phyloP scores from a whole-genome alignment of 257 asterid genomes.

The Euphrasia confusa region DNA sequence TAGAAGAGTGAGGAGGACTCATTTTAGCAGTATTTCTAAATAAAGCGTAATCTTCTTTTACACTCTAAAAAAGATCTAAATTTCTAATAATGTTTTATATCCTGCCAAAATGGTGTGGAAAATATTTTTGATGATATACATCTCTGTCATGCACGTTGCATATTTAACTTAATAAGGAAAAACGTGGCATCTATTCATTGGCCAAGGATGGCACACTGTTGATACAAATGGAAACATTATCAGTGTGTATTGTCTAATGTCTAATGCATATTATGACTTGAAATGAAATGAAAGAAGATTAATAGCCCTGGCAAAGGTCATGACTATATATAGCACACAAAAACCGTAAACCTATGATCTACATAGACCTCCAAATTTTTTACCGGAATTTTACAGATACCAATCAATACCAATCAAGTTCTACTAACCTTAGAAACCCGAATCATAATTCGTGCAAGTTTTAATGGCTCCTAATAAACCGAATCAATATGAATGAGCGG shows the following conservation, averaged over 20 bases:
- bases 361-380: conserved; percentile 22
- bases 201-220: conserved; percentile 25
- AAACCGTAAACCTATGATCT: conserved; percentile 1
- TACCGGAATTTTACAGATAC: not conserved
- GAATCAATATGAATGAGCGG: too few species aligned
- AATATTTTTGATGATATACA: not conserved
- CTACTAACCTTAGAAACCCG: conserved; percentile 26
- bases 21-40: too few species aligned
- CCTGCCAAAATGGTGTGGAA: conserved; percentile 6
- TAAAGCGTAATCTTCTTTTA: too few species aligned
- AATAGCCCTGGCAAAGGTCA: not conserved
- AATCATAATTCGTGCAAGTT: conserved; percentile 29
- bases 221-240: conserved; percentile 7
- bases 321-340: not conserved
- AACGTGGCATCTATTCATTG: conserved; percentile 25
- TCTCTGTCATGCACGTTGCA: conserved; percentile 22
- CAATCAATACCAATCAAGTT: too few species aligned
- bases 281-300: not conserved
- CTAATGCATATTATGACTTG: not conserved
- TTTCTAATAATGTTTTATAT: not conserved
- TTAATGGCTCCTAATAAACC: too few species aligned
- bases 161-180: not conserved
- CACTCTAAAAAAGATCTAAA: not conserved
- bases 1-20: too few species aligned
- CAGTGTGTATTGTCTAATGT: not conserved